These are phyloP conservation scores for Lentinus polychrous DNA, from an alignment of 1,284 basidiomycete species.

Conservation along the genomic window DNA sequence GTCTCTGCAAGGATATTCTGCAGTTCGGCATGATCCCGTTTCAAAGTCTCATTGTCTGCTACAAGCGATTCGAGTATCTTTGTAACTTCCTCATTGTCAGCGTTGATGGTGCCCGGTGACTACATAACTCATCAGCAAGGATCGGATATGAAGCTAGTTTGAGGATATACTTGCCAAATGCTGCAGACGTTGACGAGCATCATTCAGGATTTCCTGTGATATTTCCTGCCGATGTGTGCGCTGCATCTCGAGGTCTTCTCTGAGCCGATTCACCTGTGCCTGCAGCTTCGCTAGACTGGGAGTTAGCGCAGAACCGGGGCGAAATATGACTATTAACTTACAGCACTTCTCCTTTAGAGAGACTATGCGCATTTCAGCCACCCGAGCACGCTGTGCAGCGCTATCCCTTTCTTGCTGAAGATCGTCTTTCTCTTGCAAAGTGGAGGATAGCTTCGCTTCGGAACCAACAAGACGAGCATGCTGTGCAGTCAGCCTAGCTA, in stretches of 20 bases:
- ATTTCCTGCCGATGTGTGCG: conserved; percentile 62
- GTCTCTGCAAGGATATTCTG: conserved; percentile 66
- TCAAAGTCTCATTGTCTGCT: conserved; percentile 75
- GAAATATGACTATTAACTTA: conserved; percentile 15
- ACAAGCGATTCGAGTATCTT: conserved; percentile 76
- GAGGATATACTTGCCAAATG: conserved; percentile 38
- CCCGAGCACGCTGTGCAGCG: conserved; percentile 62
- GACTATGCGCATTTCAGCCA: conserved; percentile 62
- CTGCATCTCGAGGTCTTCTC: conserved; percentile 59
- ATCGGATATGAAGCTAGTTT: conserved; percentile 19
- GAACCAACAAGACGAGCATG: conserved; percentile 64
- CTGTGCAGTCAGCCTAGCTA: conserved; percentile 64
- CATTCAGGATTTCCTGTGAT: conserved; percentile 66
- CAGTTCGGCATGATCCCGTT: conserved; percentile 76
- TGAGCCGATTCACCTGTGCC: conserved; percentile 56
- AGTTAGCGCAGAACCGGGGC: not conserved
- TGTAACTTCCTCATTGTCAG: conserved; percentile 53
- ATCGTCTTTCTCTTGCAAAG: conserved; percentile 75
- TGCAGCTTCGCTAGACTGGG: conserved; percentile 62
- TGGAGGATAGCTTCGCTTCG: conserved; percentile 58
- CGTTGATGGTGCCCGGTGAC: conserved; percentile 34
- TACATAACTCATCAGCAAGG: too few species aligned
- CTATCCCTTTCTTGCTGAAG: conserved; percentile 76
- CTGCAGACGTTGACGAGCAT: conserved; percentile 64
- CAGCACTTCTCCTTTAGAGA: conserved; percentile 57